Percentiles rank a stretch among this genome's conserved stretches.
These are phyloP conservation scores for Alnus glutinosa DNA, from an alignment of 306 rosid species.

Conservation along the genomic window DNA sequence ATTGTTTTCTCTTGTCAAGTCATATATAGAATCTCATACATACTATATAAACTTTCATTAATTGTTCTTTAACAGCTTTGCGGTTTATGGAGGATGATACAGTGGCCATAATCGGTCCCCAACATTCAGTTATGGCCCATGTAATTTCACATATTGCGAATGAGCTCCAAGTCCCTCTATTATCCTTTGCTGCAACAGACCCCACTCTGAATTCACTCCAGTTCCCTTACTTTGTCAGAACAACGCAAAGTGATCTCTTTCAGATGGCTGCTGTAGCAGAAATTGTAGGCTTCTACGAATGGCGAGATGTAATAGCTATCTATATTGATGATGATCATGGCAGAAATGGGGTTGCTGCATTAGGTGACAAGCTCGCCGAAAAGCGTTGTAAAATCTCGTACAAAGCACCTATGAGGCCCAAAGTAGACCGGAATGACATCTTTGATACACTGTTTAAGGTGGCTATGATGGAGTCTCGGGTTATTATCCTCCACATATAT, in stretches of 20 bases:
- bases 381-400: constrained; percentile 77
- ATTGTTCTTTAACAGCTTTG: constrained; percentile 53
- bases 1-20: neutral
- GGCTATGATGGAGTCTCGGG: constrained; percentile 70
- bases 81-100: constrained; percentile 66
- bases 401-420: constrained; percentile 68
- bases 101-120: constrained; percentile 95
- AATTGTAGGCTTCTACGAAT: constrained; percentile 56
- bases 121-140: constrained; percentile 80
- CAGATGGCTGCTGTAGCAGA: constrained; percentile 89
- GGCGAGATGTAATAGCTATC: constrained; percentile 90
- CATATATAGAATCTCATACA: neutral
- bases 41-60: constrained; percentile 12
- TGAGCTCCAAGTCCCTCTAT: constrained; percentile 81
- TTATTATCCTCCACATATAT: constrained; percentile 64
- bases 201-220: constrained; percentile 87
- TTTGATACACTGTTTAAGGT: constrained; percentile 67
- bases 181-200: constrained; percentile 80
- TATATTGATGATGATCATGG: constrained; percentile 88
- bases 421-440: constrained; percentile 48
- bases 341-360: constrained; percentile 74
- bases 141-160: constrained; percentile 83
- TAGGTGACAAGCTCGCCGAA: constrained; percentile 77
- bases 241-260: constrained; percentile 65
- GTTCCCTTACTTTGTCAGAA: constrained; percentile 83